These are phyloP conservation scores for Gynostemma pentaphyllum DNA, from an alignment of 306 rosid genomes.

Conservation along the genomic window DNA sequence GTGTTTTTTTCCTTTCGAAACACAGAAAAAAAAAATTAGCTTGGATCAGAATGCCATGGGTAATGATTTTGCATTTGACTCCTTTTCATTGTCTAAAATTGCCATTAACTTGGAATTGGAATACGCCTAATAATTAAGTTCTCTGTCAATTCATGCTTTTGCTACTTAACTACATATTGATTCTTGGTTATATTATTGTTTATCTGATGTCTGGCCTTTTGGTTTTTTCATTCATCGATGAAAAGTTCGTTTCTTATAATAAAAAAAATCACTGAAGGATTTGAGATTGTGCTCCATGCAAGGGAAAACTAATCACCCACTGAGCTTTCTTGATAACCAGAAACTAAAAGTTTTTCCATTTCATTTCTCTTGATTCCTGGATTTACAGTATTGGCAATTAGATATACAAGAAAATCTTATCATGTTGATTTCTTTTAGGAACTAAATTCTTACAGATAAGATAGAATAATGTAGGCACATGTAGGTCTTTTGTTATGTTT, in stretches of 20 bases:
- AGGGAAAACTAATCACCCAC: too few relatives aligned
- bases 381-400: neutral
- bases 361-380: neutral
- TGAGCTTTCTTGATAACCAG: too few relatives aligned
- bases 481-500: neutral
- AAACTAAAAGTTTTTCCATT: too few relatives aligned
- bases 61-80: neutral
- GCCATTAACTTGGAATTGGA: neutral
- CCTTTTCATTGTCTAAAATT: neutral
- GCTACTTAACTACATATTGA: neutral
- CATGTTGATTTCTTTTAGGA: neutral
- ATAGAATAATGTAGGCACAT: conserved; percentile 1
- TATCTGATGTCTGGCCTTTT: neutral
- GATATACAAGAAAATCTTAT: neutral
- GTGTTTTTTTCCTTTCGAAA: neutral
- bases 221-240: too few relatives aligned
- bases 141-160: neutral
- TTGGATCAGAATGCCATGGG: conserved; percentile 2
- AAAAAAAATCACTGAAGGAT: too few relatives aligned
- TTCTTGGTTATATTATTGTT: neutral
- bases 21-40: neutral
- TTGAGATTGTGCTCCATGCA: too few relatives aligned
- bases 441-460: conserved; percentile 4
- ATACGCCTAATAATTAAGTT: neutral
- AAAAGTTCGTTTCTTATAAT: too few relatives aligned